phyloP scores from a whole-genome alignment of 2,329 filamentous ascomycete species.

The Colletotrichum magnum region DNA sequence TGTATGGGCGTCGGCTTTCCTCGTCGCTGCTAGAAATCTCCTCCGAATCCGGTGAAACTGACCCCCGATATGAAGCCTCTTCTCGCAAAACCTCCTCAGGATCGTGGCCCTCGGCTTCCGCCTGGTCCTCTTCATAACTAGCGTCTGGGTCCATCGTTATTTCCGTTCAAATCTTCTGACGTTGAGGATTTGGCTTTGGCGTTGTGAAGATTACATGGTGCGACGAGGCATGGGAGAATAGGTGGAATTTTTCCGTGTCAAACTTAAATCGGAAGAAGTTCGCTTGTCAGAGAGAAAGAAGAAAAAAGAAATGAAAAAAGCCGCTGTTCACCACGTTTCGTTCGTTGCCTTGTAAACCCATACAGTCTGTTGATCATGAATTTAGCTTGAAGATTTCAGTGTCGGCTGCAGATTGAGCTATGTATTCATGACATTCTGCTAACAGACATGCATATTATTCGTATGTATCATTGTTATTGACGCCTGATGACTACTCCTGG shows the following conservation, averaged over 20 bases:
- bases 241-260: neutral
- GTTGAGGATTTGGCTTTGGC: conserved; percentile 26
- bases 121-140: conserved; percentile 34
- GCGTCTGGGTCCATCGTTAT: conserved; percentile 49
- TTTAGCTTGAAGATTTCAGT: neutral
- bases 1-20: conserved; percentile 43
- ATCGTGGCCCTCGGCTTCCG: neutral
- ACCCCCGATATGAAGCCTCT: neutral
- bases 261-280: too few relatives aligned
- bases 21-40: conserved; percentile 18
- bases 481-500: neutral
- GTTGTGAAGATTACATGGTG: conserved; percentile 33
- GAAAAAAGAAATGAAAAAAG: too few relatives aligned
- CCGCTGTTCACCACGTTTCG: neutral
- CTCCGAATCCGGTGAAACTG: neutral
- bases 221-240: conserved; percentile 3
- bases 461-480: neutral
- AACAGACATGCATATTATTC: neutral
- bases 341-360: conserved; percentile 23
- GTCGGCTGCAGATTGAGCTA: too few relatives aligned
- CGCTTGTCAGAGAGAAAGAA: too few relatives aligned
- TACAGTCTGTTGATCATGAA: conserved; percentile 1
- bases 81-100: conserved; percentile 1
- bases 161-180: conserved; percentile 20
- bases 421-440: neutral